phyloP scores from a whole-genome alignment of 169 alveolate genomes.

The Plasmodium reichenowi region DNA sequence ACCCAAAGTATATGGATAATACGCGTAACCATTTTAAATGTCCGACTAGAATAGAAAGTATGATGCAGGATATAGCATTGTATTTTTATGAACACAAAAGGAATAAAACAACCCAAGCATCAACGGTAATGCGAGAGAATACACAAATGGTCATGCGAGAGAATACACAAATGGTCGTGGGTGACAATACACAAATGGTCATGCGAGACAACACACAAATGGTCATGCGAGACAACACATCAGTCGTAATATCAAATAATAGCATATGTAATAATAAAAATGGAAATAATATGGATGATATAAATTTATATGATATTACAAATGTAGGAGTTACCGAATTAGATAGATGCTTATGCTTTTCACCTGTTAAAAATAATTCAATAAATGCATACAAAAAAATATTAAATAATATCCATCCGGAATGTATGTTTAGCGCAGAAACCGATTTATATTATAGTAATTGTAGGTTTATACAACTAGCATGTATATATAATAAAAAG shows the following conservation, averaged over 20 bases:
- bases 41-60: conserved; percentile 93
- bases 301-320: not conserved
- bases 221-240: too few species aligned
- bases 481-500: conserved; percentile 82
- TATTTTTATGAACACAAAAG: conserved; percentile 24
- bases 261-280: conserved; percentile 64
- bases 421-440: conserved; percentile 88
- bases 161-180: too few species aligned
- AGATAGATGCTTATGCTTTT: conserved; percentile 88
- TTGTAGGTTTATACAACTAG: conserved; percentile 80
- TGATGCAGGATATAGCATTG: conserved; percentile 92
- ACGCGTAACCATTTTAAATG: conserved; percentile 88
- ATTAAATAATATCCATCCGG: conserved; percentile 83
- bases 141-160: too few species aligned
- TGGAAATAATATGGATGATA: conserved; percentile 42
- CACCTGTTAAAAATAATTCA: conserved; percentile 90
- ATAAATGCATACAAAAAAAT: conserved; percentile 83
- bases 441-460: conserved; percentile 86
- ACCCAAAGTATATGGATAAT: conserved; percentile 94
- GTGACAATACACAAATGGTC: too few species aligned
- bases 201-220: too few species aligned
- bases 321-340: conserved; percentile 88
- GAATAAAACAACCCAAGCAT: not conserved
- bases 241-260: too few species aligned
- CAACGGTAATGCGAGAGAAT: not conserved